Evolutionary conservation across 225 moss, liverwort and hornwort species (phyloP), one percentile per base, ranked within the genome.

Genomic region (Rhytidiadelphus loreus): DNA sequence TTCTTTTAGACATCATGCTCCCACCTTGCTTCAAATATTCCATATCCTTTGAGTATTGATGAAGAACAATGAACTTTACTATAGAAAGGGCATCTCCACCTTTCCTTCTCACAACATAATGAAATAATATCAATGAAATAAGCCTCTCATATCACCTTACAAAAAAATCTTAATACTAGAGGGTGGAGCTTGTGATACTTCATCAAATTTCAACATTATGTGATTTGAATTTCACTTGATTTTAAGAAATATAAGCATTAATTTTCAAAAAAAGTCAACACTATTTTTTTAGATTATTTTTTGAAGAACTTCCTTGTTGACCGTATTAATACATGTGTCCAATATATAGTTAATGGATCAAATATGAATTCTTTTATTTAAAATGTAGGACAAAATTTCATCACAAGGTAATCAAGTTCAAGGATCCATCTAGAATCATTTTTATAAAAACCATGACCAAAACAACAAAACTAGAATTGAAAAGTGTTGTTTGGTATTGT

Each of bases 251-350:
- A 2, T 8, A 15, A 70, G 15, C 15, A 70, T 41, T 8, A 26
- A 3, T 15, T 70, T 41, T 3, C 0, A 0, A 25, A 8, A 37
- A 3, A 37, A 41, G 25, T 15, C 0, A 0, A 25, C 25, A 25
- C 15, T 41, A 41, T 1, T 2, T 15, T 25, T 20, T 37, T 6
- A 3, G 20, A 70, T n/a, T 41, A 25, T 25, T 24, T 41, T 41
- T 23, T 25, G 7, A 70, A 1, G 3, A 41, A 41, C 5, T 7
- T 24, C 0, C 8, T 14, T 5, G 3, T 14, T 25, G 25, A n/a
- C n/a, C 14, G 2, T 70, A 25, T 1, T 3, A 0, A 25, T 5
- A 25, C 8, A 0, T 23, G 15, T 70, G 3, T 25, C 15, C 3
- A 23, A 68, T 41, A 35, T 37, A 15, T 15, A 70, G 0, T 70